These are phyloP conservation scores for Salix viminalis DNA, from an alignment of 345 rosid species.

Conservation along the genomic window DNA sequence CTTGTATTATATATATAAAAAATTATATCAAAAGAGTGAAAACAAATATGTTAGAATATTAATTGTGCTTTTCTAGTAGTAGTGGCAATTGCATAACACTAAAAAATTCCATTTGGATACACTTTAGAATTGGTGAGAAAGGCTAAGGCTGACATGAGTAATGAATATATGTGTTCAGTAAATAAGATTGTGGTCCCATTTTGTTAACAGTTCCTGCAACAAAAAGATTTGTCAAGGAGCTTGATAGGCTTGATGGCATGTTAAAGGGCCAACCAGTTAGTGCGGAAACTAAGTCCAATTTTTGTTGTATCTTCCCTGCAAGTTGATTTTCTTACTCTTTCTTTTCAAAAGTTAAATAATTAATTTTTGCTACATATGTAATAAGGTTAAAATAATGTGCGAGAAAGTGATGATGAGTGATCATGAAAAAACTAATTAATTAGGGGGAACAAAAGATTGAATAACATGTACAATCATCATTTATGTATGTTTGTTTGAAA, in stretches of 20 bases:
- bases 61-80: conserved; percentile 20
- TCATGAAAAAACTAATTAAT: too few relatives aligned
- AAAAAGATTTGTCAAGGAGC: conserved; percentile 13
- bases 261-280: not conserved
- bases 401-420: too few relatives aligned
- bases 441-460: too few relatives aligned
- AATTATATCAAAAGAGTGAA: too few relatives aligned
- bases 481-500: too few relatives aligned
- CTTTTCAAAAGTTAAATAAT: not conserved
- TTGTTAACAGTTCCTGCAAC: conserved; percentile 3
- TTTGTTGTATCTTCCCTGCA: not conserved
- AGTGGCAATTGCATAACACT: conserved; percentile 18
- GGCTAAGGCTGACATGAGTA: conserved; percentile 11
- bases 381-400: not conserved
- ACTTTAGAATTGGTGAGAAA: conserved; percentile 27
- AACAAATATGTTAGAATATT: not conserved
- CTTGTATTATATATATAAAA: too few relatives aligned
- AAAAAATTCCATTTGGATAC: conserved; percentile 19
- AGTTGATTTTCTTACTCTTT: not conserved
- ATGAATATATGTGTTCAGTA: conserved; percentile 15
- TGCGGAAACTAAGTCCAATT: not conserved
- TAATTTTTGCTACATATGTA: not conserved
- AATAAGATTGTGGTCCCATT: conserved; percentile 11
- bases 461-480: too few relatives aligned
- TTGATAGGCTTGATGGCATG: not conserved